Evolutionary conservation across 208 protist genomes (phyloP).

Genomic region (Crithidia brevicula): DNA sequence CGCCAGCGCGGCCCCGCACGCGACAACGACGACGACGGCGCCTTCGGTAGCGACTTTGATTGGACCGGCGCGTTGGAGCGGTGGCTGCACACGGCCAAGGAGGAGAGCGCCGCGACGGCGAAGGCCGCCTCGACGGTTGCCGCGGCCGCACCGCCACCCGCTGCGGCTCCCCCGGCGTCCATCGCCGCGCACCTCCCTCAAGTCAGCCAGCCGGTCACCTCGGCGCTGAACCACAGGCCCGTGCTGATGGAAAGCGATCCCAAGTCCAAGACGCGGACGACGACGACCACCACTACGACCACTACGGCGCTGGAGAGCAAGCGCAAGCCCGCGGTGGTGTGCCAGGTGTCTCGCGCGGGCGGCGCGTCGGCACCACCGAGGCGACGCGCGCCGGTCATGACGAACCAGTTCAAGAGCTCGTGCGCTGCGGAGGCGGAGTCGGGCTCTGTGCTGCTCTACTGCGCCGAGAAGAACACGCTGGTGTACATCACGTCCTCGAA

Average conservation of each 20-base stretch:
- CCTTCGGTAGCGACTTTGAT: slow-evolving; percentile 24
- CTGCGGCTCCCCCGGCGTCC: background rate
- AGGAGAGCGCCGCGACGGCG: slow-evolving; percentile 12
- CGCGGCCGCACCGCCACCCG: background rate
- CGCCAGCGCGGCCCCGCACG: slow-evolving; percentile 10
- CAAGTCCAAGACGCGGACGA: background rate
- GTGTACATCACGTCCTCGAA: slow-evolving; percentile 41
- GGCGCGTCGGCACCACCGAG: background rate
- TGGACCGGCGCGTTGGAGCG: slow-evolving; percentile 43
- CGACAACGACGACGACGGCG: slow-evolving; percentile 24
- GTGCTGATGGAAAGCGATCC: slow-evolving; percentile 15
- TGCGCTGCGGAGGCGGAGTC: slow-evolving; percentile 48
- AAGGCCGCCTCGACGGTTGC: background rate
- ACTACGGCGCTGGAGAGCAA: too few species aligned
- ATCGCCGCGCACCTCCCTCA: slow-evolving; percentile 4
- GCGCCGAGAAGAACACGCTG: slow-evolving; percentile 54
- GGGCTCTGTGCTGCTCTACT: slow-evolving; percentile 49
- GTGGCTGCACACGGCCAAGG: slow-evolving; percentile 33
- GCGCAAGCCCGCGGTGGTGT: slow-evolving; percentile 12
- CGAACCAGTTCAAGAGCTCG: slow-evolving; percentile 62
- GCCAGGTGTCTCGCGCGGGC: slow-evolving; percentile 17
- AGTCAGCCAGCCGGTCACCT: background rate
- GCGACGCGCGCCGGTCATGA: slow-evolving; percentile 40
- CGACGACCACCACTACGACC: background rate
- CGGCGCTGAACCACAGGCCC: slow-evolving; percentile 24